These are phyloP conservation scores for Sclerotinia borealis DNA, from an alignment of 2,329 filamentous ascomycete genomes.

Conservation along the genomic window DNA sequence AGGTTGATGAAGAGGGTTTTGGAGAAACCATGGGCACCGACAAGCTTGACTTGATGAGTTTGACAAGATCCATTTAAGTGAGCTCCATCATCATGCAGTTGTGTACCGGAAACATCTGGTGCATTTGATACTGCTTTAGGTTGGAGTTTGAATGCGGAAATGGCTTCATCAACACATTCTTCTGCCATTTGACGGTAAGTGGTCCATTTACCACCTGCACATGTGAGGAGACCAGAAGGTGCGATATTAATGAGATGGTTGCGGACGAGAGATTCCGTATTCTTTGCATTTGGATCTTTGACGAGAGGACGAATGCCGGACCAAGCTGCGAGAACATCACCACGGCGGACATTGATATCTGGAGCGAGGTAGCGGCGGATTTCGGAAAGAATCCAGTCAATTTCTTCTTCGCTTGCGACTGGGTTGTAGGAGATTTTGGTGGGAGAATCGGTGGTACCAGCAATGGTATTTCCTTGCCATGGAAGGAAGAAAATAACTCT, in stretches of 20 bases:
- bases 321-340: conserved; percentile 87
- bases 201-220: conserved; percentile 87
- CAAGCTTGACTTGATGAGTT: conserved; percentile 73
- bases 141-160: conserved; percentile 60
- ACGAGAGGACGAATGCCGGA: conserved; percentile 82
- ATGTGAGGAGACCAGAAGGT: conserved; percentile 73
- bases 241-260: conserved; percentile 80
- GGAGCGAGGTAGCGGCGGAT: conserved; percentile 76
- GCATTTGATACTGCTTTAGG: conserved; percentile 52
- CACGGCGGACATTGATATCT: conserved; percentile 77
- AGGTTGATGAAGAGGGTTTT: conserved; percentile 92
- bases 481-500: conserved; percentile 90
- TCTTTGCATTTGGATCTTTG: conserved; percentile 77
- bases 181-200: conserved; percentile 92
- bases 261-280: conserved; percentile 80
- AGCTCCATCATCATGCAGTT: conserved; percentile 64
- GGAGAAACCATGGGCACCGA: conserved; percentile 82
- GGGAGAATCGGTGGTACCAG: conserved; percentile 78
- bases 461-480: conserved; percentile 90
- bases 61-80: conserved; percentile 69
- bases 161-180: conserved; percentile 76
- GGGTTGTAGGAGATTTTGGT: conserved; percentile 68
- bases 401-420: conserved; percentile 73
- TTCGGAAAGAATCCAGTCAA: conserved; percentile 81
- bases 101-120: conserved; percentile 63